phyloP scores from a whole-genome alignment of 768 basidiomycete species.

The Pisolithus marmoratus region DNA sequence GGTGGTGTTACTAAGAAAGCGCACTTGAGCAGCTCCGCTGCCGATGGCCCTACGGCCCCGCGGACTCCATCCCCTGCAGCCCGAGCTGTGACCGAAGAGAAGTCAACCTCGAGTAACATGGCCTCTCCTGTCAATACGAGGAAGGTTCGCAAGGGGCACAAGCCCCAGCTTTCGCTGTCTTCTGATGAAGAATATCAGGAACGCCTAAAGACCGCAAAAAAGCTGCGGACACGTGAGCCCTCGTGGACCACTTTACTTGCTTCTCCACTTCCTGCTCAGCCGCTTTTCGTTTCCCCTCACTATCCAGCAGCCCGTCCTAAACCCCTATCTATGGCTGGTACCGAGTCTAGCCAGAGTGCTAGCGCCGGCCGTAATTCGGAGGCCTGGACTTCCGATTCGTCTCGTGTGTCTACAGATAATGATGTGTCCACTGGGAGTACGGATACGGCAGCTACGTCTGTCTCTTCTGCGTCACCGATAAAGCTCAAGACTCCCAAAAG shows the following conservation, averaged over 20 bases:
- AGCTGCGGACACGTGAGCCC: conserved; percentile 38
- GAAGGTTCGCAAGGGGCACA: conserved; percentile 30
- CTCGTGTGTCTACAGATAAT: conserved; percentile 27
- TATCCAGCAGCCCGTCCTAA: conserved; percentile 10
- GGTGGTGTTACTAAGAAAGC: not conserved
- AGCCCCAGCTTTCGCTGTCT: conserved; percentile 45
- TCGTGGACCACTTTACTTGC: conserved; percentile 27
- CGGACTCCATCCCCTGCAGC: conserved; percentile 21
- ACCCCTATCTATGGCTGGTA: conserved; percentile 8
- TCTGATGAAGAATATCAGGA: conserved; percentile 75
- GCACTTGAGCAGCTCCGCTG: conserved; percentile 1
- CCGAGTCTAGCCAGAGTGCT: conserved; percentile 14
- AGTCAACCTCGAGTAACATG: conserved; percentile 13
- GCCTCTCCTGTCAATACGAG: conserved; percentile 5
- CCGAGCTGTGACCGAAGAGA: conserved; percentile 8
- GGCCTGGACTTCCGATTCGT: conserved; percentile 16
- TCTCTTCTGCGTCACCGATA: conserved; percentile 15
- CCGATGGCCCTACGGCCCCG: conserved; percentile 7
- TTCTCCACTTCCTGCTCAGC: conserved; percentile 14
- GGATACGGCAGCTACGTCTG: conserved; percentile 26
- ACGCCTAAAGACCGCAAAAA: conserved; percentile 57
- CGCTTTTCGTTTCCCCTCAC: conserved; percentile 14
- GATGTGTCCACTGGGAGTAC: conserved; percentile 28
- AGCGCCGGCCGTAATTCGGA: conserved; percentile 17
- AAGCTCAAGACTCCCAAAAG: conserved; percentile 18